Evolutionary conservation across 495 filamentous ascomycete genomes (phyloP), one percentile per base, ranked within the genome.

Genomic region (Aspergillus steynii): DNA sequence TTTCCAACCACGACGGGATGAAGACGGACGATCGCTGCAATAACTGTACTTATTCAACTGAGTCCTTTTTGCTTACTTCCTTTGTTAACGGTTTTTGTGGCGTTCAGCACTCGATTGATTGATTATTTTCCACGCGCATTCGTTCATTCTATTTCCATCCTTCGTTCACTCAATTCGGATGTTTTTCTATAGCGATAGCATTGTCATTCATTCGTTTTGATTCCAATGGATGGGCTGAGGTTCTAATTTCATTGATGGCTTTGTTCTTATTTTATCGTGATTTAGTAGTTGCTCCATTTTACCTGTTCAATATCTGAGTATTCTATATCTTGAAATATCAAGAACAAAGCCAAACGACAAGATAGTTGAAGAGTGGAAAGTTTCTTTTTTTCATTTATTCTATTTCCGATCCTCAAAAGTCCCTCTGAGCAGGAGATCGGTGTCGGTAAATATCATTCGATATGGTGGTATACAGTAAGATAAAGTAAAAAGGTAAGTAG

Each of bases 1-100:
- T 65, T 93, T 93, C 61, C 82, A 93, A 68, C 88, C 90, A 2
- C 84, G 85, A 55, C 77, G 71, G 58, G 82, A 89, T 53, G 80
- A 86, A n/a, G 81, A 88, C 51, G 73, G 78, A 2, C 71, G 79
- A 53, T 68, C 67, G 59, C 50, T 59, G 50, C 71, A 55, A 68
- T 56, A 34, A 15, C 9, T 42, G 37, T 42, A 42, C 12, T 14
- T 14, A 42, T 42, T 42, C 10, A 10, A 42, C 12, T 42, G 20
- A 20, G 20, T 20, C 20, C 20, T 20, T 20, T 34, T 34, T 34
- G 9, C 31, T 9, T 34, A 34, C 31, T 9, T 34, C 31, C 31
- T 34, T 4, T 5, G 6, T 34, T 34, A 34, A 1, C 31, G 20
- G 20, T 34, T 34, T 34, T 42, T 42, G 37, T 4, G 37, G 37